A percentile compares a stretch with the other conserved stretches of the same genome.
Evolutionary conservation across 495 filamentous ascomycete species (phyloP).

Genomic region (Alectoria sarmentosa): DNA sequence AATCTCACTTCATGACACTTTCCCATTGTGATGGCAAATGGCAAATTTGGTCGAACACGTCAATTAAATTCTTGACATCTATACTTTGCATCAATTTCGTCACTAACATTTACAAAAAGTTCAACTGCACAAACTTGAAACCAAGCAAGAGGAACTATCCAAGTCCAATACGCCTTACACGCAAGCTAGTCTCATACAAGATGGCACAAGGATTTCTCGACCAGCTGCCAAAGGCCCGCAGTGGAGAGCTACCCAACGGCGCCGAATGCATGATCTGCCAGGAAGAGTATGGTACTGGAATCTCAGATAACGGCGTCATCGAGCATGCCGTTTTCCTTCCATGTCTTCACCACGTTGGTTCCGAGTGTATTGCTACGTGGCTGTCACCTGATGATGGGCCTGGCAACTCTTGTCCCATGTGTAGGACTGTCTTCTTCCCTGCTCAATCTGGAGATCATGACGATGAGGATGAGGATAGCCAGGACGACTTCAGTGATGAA

Average conservation of each 20-base stretch:
- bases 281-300: not conserved
- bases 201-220: not conserved
- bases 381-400: not conserved
- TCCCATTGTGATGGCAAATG: too few relatives aligned
- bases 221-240: not conserved
- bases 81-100: too few relatives aligned
- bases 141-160: too few relatives aligned
- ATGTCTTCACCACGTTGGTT: not conserved
- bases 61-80: too few relatives aligned
- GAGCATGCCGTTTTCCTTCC: constrained; percentile 1
- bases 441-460: not conserved
- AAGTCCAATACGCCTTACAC: not conserved
- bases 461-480: not conserved
- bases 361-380: constrained; percentile 1
- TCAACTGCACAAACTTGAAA: too few relatives aligned
- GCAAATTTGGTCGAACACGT: too few relatives aligned
- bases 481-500: not conserved
- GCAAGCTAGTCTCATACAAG: not conserved
- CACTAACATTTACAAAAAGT: too few relatives aligned
- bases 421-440: not conserved
- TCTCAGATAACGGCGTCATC: not conserved
- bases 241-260: not conserved
- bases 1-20: too few relatives aligned
- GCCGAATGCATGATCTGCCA: constrained; percentile 1
- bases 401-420: not conserved